These are phyloP conservation scores for Thinopyrum elongatum DNA, from an alignment of 176 grass and related monocot genomes.

Conservation along the genomic window DNA sequence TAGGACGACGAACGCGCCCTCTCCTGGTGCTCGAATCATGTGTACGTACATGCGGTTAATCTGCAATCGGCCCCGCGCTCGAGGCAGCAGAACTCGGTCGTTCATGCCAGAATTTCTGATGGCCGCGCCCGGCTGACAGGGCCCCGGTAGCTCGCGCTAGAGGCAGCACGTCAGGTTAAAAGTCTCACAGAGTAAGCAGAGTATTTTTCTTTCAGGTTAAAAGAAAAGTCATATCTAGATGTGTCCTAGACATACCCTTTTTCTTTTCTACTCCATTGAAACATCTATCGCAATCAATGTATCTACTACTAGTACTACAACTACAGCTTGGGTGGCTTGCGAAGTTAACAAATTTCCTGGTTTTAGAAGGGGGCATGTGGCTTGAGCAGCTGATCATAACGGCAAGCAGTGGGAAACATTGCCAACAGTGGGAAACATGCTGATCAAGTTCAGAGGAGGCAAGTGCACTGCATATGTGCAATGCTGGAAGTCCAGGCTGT, in stretches of 20 bases:
- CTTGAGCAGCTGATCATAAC: neutral
- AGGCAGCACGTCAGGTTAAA: conserved; percentile 30
- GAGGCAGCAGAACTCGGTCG: conserved; percentile 1
- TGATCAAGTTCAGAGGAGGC: neutral
- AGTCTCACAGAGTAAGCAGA: neutral
- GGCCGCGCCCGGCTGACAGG: conserved; percentile 18
- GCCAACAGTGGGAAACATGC: neutral
- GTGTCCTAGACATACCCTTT: too few species aligned
- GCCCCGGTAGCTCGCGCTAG: conserved; percentile 38
- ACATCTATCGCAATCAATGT: neutral
- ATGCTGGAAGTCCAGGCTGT: neutral
- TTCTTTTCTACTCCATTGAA: too few species aligned
- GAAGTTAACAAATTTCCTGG: neutral
- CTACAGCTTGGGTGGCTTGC: neutral
- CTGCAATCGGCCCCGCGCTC: neutral
- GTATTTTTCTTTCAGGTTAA: too few species aligned
- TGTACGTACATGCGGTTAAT: neutral
- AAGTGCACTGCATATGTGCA: neutral
- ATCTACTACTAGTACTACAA: neutral
- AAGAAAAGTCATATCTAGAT: too few species aligned
- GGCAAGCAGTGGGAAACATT: neutral
- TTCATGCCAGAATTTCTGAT: neutral
- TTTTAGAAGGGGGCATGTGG: neutral
- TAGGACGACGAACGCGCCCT: neutral
- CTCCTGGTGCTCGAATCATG: neutral